A percentile compares a stretch with the other conserved stretches of the same genome.
These are phyloP conservation scores for Trametes sanguinea DNA, from an alignment of 768 basidiomycete species.

Conservation along the genomic window DNA sequence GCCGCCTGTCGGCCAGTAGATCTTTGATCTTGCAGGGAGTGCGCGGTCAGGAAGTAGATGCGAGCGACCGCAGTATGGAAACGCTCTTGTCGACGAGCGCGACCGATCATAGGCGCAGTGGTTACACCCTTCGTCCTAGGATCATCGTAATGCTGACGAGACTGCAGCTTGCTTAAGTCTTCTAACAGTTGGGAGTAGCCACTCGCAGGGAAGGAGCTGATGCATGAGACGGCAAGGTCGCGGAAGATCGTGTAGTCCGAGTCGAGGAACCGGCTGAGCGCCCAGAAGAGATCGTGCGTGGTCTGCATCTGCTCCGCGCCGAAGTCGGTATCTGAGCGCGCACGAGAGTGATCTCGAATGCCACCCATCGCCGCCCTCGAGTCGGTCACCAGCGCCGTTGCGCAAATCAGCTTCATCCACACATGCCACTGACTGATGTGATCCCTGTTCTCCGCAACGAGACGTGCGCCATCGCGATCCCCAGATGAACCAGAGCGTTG, in stretches of 20 bases:
- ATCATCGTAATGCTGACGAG: conserved; percentile 85
- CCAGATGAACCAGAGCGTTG: conserved; percentile 40
- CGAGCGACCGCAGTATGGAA: conserved; percentile 85
- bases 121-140: conserved; percentile 51
- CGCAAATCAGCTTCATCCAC: conserved; percentile 84
- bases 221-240: conserved; percentile 83
- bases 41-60: conserved; percentile 85
- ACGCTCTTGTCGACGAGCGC: conserved; percentile 72
- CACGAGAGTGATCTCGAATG: conserved; percentile 65
- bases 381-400: conserved; percentile 73
- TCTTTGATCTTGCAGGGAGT: conserved; percentile 68
- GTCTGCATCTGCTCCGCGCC: conserved; percentile 83
- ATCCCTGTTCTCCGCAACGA: conserved; percentile 56
- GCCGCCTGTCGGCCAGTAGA: conserved; percentile 71
- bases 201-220: conserved; percentile 80
- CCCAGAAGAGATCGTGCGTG: conserved; percentile 80
- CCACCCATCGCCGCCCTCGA: conserved; percentile 54
- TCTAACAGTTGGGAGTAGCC: conserved; percentile 83
- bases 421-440: conserved; percentile 78
- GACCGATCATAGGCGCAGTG: conserved; percentile 45
- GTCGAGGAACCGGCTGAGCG: conserved; percentile 84
- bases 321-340: conserved; percentile 70
- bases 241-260: conserved; percentile 83
- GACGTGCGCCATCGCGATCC: conserved; percentile 55
- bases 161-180: conserved; percentile 77